A percentile compares a stretch with the other conserved stretches of the same genome.
These are phyloP conservation scores for Rauvolfia tetraphylla DNA, from an alignment of 257 asterid species.

Conservation along the genomic window DNA sequence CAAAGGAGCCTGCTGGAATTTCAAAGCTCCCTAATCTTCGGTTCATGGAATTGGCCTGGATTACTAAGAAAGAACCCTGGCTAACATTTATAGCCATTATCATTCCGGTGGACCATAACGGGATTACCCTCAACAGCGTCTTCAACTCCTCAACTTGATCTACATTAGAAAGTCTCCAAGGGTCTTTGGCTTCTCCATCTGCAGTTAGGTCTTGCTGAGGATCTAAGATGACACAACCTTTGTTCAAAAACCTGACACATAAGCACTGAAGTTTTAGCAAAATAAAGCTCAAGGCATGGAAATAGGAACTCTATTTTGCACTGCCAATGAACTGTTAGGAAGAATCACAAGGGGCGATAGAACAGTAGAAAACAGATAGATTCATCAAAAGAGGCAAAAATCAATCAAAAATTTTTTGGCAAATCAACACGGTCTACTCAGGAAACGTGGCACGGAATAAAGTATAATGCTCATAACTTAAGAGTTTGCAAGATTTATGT, in stretches of 20 bases:
- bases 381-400: no score
- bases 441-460: no score
- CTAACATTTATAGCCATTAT: slow-evolving; percentile 28
- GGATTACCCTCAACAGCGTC: slow-evolving; percentile 48
- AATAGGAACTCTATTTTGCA: no score
- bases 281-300: no score
- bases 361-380: no score
- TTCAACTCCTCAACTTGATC: slow-evolving; percentile 80
- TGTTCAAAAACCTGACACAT: slow-evolving; percentile 55
- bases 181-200: slow-evolving; percentile 41
- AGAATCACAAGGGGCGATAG: no score
- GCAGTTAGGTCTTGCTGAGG: slow-evolving; percentile 31
- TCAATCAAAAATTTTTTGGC: no score
- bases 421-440: no score
- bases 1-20: slow-evolving; percentile 74
- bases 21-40: slow-evolving; percentile 40
- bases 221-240: slow-evolving; percentile 58
- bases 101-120: slow-evolving; percentile 71
- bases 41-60: slow-evolving; percentile 71
- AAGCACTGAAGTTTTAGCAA: no score
- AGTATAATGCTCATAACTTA: no score
- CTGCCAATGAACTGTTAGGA: no score
- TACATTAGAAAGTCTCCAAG: slow-evolving; percentile 66
- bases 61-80: slow-evolving; percentile 56
- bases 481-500: no score